Evolutionary conservation across 768 basidiomycete genomes (phyloP), one percentile per base, ranked within the genome.

Genomic region (Suillus weaverae): DNA sequence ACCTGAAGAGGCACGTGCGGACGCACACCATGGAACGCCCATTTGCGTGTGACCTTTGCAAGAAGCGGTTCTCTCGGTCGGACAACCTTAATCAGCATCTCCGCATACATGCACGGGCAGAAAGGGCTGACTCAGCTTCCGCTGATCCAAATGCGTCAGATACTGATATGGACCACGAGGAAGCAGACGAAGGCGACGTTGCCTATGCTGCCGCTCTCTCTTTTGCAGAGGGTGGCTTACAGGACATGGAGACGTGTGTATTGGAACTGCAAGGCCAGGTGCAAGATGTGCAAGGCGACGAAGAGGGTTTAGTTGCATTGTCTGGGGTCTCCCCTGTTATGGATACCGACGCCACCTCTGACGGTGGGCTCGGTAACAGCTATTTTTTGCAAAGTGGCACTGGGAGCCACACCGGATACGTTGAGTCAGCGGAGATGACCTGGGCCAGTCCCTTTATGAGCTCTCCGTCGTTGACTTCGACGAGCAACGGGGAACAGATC

Each of bases 21-120:
- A 94, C 94, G 10, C 95, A 97, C 73, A 95, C 94, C 33, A 85
- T 92, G 85, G 94, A 96, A 76, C 81, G 89, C 44, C 94, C 95
- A 1, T 96, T 87, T 76, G 81, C 81, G 62, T 95, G 95, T 73
- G 79, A 83, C 51, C 78, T 81, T 32, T 97, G 95, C 75, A 80
- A 82, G 71, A 94, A 93, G 82, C 83, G 85, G 66, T 97, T 97
- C 77, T 92, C 91, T 68, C 82, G 94, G 72, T 89, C 89, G 72
- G 96, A 97, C 74, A 96, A 96, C 71, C 83, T 98, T 46, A 86
- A 85, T 26, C 94, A 97, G 76, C 96, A 98, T 73, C 72, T 89
- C 64, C 85, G 92, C 66, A 94, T 93, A 56, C 95, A 97, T 77
- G 77, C 72, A 63, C 73, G 65, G 62, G 71, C 71, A 16, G 77